phyloP scores from a whole-genome alignment of 2,329 filamentous ascomycete species.

The Stemphylium beticola region DNA sequence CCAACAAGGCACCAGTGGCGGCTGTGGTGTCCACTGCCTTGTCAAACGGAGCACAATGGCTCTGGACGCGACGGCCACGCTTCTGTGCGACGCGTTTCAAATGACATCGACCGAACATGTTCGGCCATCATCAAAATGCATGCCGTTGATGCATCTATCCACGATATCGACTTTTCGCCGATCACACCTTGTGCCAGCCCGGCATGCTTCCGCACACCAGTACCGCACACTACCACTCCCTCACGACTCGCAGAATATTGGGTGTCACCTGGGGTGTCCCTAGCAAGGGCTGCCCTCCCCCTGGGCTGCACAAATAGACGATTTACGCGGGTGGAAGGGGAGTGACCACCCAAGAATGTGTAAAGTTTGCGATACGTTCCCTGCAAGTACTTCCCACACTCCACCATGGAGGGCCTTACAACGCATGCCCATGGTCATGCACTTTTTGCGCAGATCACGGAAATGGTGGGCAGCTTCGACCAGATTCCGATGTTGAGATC shows the following conservation, averaged over 20 bases:
- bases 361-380: constrained; percentile 19
- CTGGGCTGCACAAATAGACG: constrained; percentile 17
- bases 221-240: constrained; percentile 3
- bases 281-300: constrained; percentile 25
- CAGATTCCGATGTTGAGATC: constrained; percentile 18
- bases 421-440: constrained; percentile 3
- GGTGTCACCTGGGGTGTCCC: constrained; percentile 10
- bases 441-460: constrained; percentile 37
- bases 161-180: constrained; percentile 19
- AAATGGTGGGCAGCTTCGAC: constrained; percentile 27
- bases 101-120: constrained; percentile 17
- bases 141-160: constrained; percentile 19
- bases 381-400: constrained; percentile 22
- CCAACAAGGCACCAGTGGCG: constrained; percentile 45
- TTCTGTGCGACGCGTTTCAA: constrained; percentile 15
- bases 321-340: constrained; percentile 31
- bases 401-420: constrained; percentile 9
- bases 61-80: constrained; percentile 6
- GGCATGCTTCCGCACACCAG: constrained; percentile 10
- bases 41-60: constrained; percentile 25
- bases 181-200: constrained; percentile 12
- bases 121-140: constrained; percentile 11
- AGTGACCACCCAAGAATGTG: constrained; percentile 22
- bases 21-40: constrained; percentile 35
- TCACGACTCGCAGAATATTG: constrained; percentile 24